Base-by-base conservation (phyloP, 2,329 filamentous ascomycete genomes). In the Colletotrichum tropicicola region DNA sequence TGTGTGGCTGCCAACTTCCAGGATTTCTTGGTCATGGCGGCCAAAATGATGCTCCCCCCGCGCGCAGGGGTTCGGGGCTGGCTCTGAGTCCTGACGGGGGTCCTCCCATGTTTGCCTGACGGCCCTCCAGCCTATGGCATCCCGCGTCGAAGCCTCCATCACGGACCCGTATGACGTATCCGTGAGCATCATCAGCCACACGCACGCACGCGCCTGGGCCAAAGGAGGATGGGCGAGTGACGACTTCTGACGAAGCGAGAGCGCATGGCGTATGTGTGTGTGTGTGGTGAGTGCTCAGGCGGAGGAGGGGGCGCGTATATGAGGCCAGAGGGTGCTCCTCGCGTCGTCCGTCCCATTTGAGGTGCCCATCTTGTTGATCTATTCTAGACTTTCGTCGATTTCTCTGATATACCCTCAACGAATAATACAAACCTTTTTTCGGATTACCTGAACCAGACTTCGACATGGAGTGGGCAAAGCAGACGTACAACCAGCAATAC, bases 401-500 rank as follows among this genome's bases (percentile, higher is more conserved):
- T 27, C n/a, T 19, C 8, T 17, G 23, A 45, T 15, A 45, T 35
- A 27, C 32, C 13, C 17, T 13, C 9, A 25, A 5, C 44, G 21
- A 17, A 3, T 28, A 25, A 32, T 15, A 43, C n/a, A 2, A 21
- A 12, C 27, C 25, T 13, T 21, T 15, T 7, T 41, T 8, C 1
- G 0, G 5, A 44, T 9, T 8, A 25, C n/a, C 1, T 6, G 7
- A 27, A 19, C 19, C 23, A 39, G 21, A n/a, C 17, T 5, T 8
- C 47, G 70, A 12, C 63, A 81, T 83, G 75, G 87, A 90, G 71
- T 89, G 85, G 84, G 76, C 84, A 65, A 87, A 84, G 74, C 77
- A 88, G 60, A 87, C 85, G 53, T 93, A 92, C 82, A 89, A 91
- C 79, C 78, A 85, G 58, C 88, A 92, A 75, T 92, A 93, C 77